Evolutionary conservation across 805 yeast genomes (phyloP).

Genomic region (Wickerhamiella qilinensis): DNA sequence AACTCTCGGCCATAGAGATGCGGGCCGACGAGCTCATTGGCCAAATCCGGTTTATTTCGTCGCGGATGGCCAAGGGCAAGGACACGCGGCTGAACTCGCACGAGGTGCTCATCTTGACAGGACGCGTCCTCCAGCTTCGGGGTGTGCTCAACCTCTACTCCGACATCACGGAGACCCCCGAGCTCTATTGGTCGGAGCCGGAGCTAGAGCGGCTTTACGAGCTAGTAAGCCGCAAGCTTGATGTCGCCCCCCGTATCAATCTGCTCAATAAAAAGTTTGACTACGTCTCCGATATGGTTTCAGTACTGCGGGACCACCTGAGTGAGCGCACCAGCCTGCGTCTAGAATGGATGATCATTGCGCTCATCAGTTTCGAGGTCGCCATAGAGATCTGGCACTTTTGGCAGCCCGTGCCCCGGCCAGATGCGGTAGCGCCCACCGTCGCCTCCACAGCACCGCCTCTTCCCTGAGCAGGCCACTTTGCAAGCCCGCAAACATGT

Average conservation of each 20-base stretch:
- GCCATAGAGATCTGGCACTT: slow-evolving; percentile 66
- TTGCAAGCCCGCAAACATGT: too few species aligned
- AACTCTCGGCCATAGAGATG: slow-evolving; percentile 64
- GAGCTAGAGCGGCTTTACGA: slow-evolving; percentile 62
- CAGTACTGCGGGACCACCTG: slow-evolving; percentile 57
- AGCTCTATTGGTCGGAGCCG: slow-evolving; percentile 86
- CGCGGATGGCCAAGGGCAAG: slow-evolving; percentile 45
- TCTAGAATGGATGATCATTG: slow-evolving; percentile 78
- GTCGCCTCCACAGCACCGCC: too few species aligned
- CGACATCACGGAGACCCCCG: slow-evolving; percentile 84
- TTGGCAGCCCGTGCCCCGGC: too few species aligned
- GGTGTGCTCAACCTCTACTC: slow-evolving; percentile 76
- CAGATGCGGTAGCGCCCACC: too few species aligned
- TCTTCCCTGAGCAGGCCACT: too few species aligned
- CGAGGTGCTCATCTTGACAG: slow-evolving; percentile 55
- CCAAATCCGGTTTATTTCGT: slow-evolving; percentile 48
- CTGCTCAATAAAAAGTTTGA: slow-evolving; percentile 75
- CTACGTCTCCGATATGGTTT: slow-evolving; percentile 77
- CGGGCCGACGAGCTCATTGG: slow-evolving; percentile 53
- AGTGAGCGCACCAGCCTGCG: slow-evolving; percentile 62
- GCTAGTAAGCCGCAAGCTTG: slow-evolving; percentile 53
- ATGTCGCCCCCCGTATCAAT: slow-evolving; percentile 58
- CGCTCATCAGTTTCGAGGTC: slow-evolving; percentile 72
- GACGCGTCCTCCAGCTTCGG: slow-evolving; percentile 55
- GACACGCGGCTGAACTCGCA: slow-evolving; percentile 28